Evolutionary conservation across 805 yeast species (phyloP), one percentile per base, ranked within the genome.

Genomic region (Candida glaebosa): DNA sequence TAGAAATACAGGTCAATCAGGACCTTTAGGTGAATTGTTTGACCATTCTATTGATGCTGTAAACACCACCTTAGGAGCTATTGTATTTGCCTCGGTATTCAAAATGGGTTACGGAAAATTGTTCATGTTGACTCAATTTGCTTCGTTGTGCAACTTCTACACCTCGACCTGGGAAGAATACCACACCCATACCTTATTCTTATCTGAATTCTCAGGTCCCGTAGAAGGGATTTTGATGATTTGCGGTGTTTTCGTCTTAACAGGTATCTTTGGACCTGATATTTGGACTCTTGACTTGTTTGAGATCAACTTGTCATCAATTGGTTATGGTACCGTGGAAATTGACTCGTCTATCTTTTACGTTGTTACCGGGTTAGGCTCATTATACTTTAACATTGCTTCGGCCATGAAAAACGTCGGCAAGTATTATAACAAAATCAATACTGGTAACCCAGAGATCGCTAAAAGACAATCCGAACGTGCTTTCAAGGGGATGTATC

Each of bases 81-180:
- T 87, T 31, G 73, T 90, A 6, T 83, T 87, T 58, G 81, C 79
- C 2, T 82, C 95, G 0, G 88, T 81, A n/a, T 68, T 84, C 39
- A 85, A 87, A 26, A 69, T 84, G 52, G 96, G 96, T 0, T 80
- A 78, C 56, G 76, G 85, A 4, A 76, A 81, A 69, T 50, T 74
- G 46, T 60, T 83, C 34, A 56, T 83, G 42, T 41, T 85, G 34
- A 67, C 88, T 3, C 89, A 86, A 51, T 82, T 85, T 58, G 88
- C 86, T 3, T 69, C 86, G 2, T 72, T 87, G 39, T 78, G 84
- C 46, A 90, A 90, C 61, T 91, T 90, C 60, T 90, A 89, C 58
- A 59, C 87, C 38, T 82, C 95, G 30, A 90, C 97, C 1, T 90
- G 97, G 97, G 98, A 90, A 64, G 96, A 89, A 58, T 90, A 79